phyloP scores from a whole-genome alignment of 164 flowering plant genomes.

The Paratinospora sagittata region DNA sequence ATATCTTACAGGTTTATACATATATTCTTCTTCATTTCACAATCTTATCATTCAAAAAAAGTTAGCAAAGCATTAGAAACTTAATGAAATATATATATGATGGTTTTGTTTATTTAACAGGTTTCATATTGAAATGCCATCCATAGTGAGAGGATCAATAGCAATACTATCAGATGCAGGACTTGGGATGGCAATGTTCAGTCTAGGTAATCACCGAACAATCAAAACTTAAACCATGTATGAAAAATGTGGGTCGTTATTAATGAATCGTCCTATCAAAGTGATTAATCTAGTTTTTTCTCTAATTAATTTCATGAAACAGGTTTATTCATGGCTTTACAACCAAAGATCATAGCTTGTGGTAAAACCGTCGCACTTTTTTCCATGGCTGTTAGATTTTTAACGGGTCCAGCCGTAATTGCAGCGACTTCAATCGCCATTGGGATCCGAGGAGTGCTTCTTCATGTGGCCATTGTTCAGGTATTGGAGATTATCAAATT shows the following conservation, averaged over 20 bases:
- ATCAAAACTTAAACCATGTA: neutral
- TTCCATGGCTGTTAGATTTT: slow-evolving; percentile 74
- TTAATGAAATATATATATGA: no score
- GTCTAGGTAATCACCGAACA: slow-evolving; percentile 44
- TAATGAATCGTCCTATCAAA: neutral
- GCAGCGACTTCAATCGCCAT: slow-evolving; percentile 64
- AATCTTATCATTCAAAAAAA: no score
- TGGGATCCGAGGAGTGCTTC: slow-evolving; percentile 60
- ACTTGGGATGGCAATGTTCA: slow-evolving; percentile 84
- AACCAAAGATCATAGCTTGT: slow-evolving; percentile 73
- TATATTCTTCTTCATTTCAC: no score
- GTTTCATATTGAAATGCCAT: slow-evolving; percentile 67
- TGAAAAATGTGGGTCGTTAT: neutral
- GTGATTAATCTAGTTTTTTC: neutral
- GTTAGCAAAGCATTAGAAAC: no score
- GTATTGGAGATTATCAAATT: no score
- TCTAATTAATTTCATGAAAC: slow-evolving; percentile 2
- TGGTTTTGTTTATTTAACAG: slow-evolving; percentile 22
- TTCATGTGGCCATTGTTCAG: slow-evolving; percentile 77
- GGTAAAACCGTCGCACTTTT: slow-evolving; percentile 61
- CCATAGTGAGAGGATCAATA: slow-evolving; percentile 58
- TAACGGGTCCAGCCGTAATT: slow-evolving; percentile 74
- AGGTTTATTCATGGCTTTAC: slow-evolving; percentile 88
- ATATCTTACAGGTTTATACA: slow-evolving; percentile 66
- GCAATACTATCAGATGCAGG: slow-evolving; percentile 70